Percentiles rank a stretch among this genome's conserved stretches.
Conservation (phyloP, 768 basidiomycete species). For the Trametopsis cervina region DNA sequence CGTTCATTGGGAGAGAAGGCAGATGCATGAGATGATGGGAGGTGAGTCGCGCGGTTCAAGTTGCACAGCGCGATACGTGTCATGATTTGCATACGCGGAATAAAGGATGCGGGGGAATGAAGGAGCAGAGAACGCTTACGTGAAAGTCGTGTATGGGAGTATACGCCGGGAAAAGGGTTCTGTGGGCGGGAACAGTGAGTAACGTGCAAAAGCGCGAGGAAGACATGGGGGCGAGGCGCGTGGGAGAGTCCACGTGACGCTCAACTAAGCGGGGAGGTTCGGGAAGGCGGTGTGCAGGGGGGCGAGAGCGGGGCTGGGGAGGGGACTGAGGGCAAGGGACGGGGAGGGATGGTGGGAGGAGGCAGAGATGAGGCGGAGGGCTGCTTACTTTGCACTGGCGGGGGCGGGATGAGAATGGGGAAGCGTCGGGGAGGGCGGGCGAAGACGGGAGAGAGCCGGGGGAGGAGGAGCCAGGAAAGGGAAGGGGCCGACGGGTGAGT, state of each 20-base stretch:
- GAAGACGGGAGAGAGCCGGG: slow-evolving; percentile 1
- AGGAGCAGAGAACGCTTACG: neutral
- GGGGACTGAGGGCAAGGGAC: neutral
- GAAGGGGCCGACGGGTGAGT: neutral
- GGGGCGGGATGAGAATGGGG: slow-evolving; percentile 5
- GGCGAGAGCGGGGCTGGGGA: neutral
- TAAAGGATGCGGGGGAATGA: too few species aligned
- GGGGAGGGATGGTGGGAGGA: neutral
- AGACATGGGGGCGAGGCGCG: slow-evolving; percentile 1
- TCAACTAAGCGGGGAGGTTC: slow-evolving; percentile 1
- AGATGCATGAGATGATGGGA: neutral
- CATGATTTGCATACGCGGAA: too few species aligned
- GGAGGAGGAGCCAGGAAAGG: neutral
- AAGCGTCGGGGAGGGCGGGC: slow-evolving; percentile 3
- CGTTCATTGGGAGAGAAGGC: neutral
- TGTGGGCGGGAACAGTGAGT: neutral
- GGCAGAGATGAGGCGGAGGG: slow-evolving; percentile 1
- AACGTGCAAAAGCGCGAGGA: neutral
- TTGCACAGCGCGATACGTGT: too few species aligned
- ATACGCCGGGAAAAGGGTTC: neutral
- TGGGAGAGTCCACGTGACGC: slow-evolving; percentile 9
- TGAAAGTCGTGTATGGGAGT: neutral
- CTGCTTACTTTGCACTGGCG: slow-evolving; percentile 8
- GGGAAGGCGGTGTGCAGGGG: neutral
- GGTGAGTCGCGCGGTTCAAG: too few species aligned